Evolutionary conservation across 176 grass and related monocot genomes (phyloP), one percentile per base, ranked within the genome.

Genomic region (Alopecurus myosuroides): DNA sequence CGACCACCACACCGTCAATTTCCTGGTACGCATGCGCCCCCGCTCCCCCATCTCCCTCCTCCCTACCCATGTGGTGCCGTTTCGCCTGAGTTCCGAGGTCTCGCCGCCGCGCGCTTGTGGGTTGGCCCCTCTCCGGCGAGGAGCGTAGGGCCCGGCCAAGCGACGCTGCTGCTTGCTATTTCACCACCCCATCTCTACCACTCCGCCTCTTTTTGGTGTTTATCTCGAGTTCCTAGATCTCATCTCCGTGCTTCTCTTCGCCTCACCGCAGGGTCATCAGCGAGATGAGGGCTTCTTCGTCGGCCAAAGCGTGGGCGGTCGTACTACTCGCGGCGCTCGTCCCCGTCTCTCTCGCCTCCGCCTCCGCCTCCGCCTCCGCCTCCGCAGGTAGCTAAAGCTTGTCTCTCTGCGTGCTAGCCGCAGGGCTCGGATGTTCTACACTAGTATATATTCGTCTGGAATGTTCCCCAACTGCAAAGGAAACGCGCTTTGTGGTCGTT

Each of bases 281-380:
- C 69, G 60, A 40, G 58, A 79, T 73, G 87, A 80, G 6, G 61
- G 42, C 44, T 6, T 55, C 77, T 3, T 49, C 26, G 50, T 17
- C 17, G 71, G 73, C 52, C n/a, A 20, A 48, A 2, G 61, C 70
- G 33, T 90, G 52, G 63, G 26, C 48, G 3, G 45, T 77, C 52
- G 1, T 86, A 1, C 50, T 89, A 0, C 81, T 83, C 81, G 68
- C 19, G 28, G 39, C 19, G 41, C 78, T 90, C 44, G 44, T 25
- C 73, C 70, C 42, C 52, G 20, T 76, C 34, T 4, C 62, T 40
- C 23, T 50, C 46, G 77, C 28, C 4, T 33, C 28, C n/a, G 40
- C 51, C 33, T 8, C 48, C 88, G 50, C 64, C 33, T 8, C 48
- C 88, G 50, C 64, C 53, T 41, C 48, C 61, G 36, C 30, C 62